Evolutionary conservation across 768 basidiomycete genomes (phyloP).

Genomic region (Suillus placidus): DNA sequence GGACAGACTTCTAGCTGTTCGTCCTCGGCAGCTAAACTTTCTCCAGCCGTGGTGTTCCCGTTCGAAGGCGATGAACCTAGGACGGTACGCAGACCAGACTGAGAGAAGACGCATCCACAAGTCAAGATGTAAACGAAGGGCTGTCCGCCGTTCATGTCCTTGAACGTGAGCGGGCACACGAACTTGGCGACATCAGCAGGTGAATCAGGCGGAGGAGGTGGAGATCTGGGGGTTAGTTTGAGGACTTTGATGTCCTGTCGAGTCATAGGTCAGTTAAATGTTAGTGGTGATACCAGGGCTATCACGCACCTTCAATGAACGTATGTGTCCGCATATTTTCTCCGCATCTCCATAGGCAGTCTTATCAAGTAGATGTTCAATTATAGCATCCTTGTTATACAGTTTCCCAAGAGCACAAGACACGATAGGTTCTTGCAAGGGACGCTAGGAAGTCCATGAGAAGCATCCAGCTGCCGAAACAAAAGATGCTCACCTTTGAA

Average conservation of each 20-base stretch:
- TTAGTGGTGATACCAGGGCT: background rate
- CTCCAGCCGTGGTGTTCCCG: conserved; percentile 29
- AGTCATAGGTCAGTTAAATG: conserved; percentile 5
- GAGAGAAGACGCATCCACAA: conserved; percentile 92
- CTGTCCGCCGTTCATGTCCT: conserved; percentile 91
- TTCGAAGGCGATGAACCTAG: conserved; percentile 31
- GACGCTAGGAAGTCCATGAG: conserved; percentile 51
- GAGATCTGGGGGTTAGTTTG: conserved; percentile 75
- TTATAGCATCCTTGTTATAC: conserved; percentile 93
- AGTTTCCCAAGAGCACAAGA: conserved; percentile 91
- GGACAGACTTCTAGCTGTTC: conserved; percentile 66
- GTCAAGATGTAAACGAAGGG: conserved; percentile 86
- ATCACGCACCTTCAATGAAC: conserved; percentile 78
- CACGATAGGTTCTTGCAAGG: conserved; percentile 87
- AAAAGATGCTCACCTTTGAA: conserved; percentile 71
- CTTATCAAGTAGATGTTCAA: conserved; percentile 87
- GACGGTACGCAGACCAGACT: conserved; percentile 73
- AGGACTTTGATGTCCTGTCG: conserved; percentile 83
- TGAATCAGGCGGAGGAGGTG: conserved; percentile 40
- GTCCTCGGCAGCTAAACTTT: conserved; percentile 24
- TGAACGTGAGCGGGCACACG: conserved; percentile 88
- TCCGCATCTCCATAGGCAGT: conserved; percentile 88
- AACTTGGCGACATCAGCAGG: conserved; percentile 64
- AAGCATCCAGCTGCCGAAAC: background rate
- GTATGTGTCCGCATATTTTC: conserved; percentile 89